These are phyloP conservation scores for Dysphania ambrosioides DNA, from an alignment of 148 eudicot species.

Conservation along the genomic window DNA sequence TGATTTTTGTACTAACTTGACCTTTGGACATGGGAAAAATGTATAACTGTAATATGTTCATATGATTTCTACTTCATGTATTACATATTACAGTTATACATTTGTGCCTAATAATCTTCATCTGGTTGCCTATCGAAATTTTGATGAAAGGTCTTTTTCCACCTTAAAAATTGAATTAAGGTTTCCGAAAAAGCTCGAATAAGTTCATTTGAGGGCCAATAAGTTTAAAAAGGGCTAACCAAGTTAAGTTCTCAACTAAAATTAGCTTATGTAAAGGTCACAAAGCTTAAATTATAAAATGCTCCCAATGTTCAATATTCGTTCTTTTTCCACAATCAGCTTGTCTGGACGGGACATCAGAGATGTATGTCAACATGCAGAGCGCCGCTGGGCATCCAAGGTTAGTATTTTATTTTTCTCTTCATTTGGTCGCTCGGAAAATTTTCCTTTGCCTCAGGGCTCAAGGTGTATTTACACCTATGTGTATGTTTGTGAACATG, in stretches of 20 bases:
- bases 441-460: neutral
- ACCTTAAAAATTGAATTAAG: too few species aligned
- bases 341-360: constrained; percentile 93
- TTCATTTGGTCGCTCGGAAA: neutral
- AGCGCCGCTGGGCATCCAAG: constrained; percentile 97
- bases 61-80: neutral
- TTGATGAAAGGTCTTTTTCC: too few species aligned
- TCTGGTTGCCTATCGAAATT: neutral
- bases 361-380: constrained; percentile 95
- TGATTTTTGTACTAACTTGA: neutral
- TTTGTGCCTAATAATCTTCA: neutral
- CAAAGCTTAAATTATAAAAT: neutral
- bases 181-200: neutral
- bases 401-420: constrained; percentile 25
- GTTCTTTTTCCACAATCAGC: constrained; percentile 30
- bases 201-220: neutral
- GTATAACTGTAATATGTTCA: neutral
- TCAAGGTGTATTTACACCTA: neutral
- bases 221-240: neutral
- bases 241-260: neutral
- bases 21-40: neutral
- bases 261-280: neutral
- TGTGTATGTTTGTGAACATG: neutral
- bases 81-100: neutral
- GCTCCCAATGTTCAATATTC: neutral